Evolutionary conservation across 495 filamentous ascomycete species (phyloP), one percentile per base, ranked within the genome.

Genomic region (Penicillium diatomitis): DNA sequence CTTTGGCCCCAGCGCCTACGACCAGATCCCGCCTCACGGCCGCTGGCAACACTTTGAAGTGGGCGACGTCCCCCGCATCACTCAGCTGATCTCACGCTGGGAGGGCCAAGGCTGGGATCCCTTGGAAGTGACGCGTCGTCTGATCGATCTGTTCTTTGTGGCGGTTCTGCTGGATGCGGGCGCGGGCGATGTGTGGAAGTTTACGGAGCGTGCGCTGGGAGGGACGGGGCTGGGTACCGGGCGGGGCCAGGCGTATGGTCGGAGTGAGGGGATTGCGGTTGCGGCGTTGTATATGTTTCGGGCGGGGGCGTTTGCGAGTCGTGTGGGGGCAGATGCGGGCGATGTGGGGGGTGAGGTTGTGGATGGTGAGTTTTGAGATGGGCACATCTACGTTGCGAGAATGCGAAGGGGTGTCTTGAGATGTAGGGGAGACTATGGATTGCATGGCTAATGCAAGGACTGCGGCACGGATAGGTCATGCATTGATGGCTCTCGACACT

Each of bases 131-230:
- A 85, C 83, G 32, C 83, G 88, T 30, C 77, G 89, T 48, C 72
- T 94, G 44, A 70, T 94, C 35, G 89, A 95, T 58, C 74, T 95
- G 10, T 94, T 94, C 68, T 73, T 94, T 41, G 84, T 94, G 47
- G 90, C 88, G n/a, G 89, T 95, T 10, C 73, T 95, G 38, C 78
- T 95, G 4, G 89, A 95, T 64, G 89, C 89, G 4, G 89, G 89
- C 4, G 88, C 89, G 1, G 89, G 89, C 28, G 86, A 84, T 9
- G 67, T 71, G 29, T 95, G 89, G 89, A 63, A 63, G 3, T 82
- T 75, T 49, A 68, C 63, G 1, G 78, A 78, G 20, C 1, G 20
- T 20, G 20, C 20, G 20, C 20, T 20, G 20, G 20, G 20, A 20
- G 20, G 2, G 20, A 20, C 20, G 20, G 20, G 20, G 55, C 73